Evolutionary conservation across 2,329 filamentous ascomycete genomes (phyloP), one percentile per base, ranked within the genome.

Genomic region (Pseudogymnoascus sp.): DNA sequence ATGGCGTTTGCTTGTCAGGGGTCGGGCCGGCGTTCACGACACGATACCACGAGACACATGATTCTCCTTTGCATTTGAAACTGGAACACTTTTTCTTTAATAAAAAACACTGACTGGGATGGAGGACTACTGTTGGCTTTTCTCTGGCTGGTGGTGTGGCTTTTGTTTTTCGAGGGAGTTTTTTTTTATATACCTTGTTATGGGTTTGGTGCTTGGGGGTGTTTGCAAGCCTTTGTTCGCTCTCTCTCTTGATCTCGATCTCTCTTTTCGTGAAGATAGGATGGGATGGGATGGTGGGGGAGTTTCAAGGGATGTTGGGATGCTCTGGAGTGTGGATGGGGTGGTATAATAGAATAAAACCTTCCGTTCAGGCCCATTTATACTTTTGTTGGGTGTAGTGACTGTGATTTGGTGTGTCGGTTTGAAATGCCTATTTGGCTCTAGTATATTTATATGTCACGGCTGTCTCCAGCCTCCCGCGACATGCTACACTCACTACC

Each of bases 31-130:
- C 44, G 44, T 50, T 41, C 17, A 50, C 44, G 26, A 33, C 44
- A 50, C 44, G 44, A 50, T 50, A 50, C 44, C 44, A 50, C n/a
- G 44, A 50, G 44, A 50, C 44, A 35, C 9, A 33, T 9, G 44
- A 50, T 50, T 50, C 44, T 50, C 44, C 44, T 50, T 50, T 50
- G 44, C 44, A 50, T 50, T 50, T 50, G 26, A 17, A 50, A 50
- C n/a, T 33, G 44, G 44, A 50, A 50, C 44, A 5, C 9, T 44
- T 50, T 15, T 47, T 50, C n/a, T 50, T 50, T 31, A 8, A 33
- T 4, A 29, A 31, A 50, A 50, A 50, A 50, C 6, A 17, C 17
- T 17, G 17, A 50, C 44, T 50, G 44, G 44, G 44, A 50, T 50
- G 17, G 17, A 17, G 44, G 44, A 50, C 44, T 50, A 50, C 44